Conservation (phyloP, 495 filamentous ascomycete genomes). For the Xylaria venustula region DNA sequence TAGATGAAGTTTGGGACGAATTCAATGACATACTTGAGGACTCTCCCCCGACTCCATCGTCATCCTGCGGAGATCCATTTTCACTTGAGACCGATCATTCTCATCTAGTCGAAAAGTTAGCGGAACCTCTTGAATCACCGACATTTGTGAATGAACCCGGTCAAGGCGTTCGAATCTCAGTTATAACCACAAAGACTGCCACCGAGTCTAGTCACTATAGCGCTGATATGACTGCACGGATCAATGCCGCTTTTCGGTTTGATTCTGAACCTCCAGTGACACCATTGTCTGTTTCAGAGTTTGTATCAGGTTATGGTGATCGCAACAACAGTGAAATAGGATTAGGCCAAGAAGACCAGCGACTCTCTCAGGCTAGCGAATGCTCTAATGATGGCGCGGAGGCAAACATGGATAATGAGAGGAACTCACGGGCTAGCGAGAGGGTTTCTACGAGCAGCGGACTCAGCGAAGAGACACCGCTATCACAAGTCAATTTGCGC, state of each 20-base stretch:
- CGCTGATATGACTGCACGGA: constrained; percentile 45
- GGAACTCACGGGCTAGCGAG: constrained; percentile 17
- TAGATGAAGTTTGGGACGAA: constrained; percentile 94
- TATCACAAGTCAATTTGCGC: constrained; percentile 76
- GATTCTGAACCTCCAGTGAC: constrained; percentile 39
- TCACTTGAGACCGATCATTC: constrained; percentile 42
- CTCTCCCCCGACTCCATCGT: constrained; percentile 54
- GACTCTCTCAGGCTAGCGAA: constrained; percentile 37
- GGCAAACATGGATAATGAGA: background rate
- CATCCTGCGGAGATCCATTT: constrained; percentile 45
- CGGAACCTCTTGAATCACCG: constrained; percentile 41
- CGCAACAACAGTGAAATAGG: constrained; percentile 37
- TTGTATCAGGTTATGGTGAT: constrained; percentile 51
- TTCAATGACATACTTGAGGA: constrained; percentile 88
- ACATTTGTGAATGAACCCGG: constrained; percentile 31
- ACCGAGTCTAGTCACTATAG: constrained; percentile 43
- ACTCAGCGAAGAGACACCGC: constrained; percentile 51
- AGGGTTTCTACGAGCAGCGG: constrained; percentile 49
- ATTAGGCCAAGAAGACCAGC: constrained; percentile 12
- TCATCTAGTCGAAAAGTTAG: constrained; percentile 23
- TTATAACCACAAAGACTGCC: constrained; percentile 28
- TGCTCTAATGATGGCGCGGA: constrained; percentile 28
- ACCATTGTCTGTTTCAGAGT: constrained; percentile 54
- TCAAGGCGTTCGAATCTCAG: constrained; percentile 31
- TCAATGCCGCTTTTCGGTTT: constrained; percentile 42